phyloP scores from a whole-genome alignment of 108 stramenopile genomes.

The Nitzschia inconspicua region DNA sequence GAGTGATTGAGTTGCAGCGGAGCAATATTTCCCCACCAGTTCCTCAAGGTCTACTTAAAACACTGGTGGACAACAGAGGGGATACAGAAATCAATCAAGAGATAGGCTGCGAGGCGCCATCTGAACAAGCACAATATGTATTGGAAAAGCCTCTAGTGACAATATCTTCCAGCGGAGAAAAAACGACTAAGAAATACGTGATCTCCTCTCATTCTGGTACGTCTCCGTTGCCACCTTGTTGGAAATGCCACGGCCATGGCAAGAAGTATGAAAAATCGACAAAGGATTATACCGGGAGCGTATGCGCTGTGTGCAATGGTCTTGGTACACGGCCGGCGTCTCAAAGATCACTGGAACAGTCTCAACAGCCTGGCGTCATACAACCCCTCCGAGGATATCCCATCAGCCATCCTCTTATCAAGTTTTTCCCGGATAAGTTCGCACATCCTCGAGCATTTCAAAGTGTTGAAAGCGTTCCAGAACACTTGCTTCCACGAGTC shows the following conservation, averaged over 20 bases:
- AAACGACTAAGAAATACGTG: too few species aligned
- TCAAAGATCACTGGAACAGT: conserved; percentile 1
- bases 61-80: too few species aligned
- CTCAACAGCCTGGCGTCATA: conserved; percentile 21
- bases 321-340: conserved; percentile 15
- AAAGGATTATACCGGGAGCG: conserved; percentile 4
- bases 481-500: not conserved
- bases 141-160: too few species aligned
- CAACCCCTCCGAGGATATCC: conserved; percentile 12
- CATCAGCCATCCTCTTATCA: not conserved
- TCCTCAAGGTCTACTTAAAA: too few species aligned
- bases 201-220: too few species aligned
- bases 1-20: not conserved
- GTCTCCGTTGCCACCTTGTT: conserved; percentile 11
- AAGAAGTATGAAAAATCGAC: conserved; percentile 12
- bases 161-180: too few species aligned
- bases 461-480: not conserved
- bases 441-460: conserved; percentile 7
- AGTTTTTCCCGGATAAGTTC: conserved; percentile 10
- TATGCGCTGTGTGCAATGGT: conserved; percentile 26
- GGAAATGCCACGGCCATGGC: conserved; percentile 30
- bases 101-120: too few species aligned
- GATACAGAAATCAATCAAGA: too few species aligned
- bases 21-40: too few species aligned
- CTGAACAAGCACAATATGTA: too few species aligned